Evolutionary conservation across 805 yeast genomes (phyloP).

Genomic region (Candida chauliodis): DNA sequence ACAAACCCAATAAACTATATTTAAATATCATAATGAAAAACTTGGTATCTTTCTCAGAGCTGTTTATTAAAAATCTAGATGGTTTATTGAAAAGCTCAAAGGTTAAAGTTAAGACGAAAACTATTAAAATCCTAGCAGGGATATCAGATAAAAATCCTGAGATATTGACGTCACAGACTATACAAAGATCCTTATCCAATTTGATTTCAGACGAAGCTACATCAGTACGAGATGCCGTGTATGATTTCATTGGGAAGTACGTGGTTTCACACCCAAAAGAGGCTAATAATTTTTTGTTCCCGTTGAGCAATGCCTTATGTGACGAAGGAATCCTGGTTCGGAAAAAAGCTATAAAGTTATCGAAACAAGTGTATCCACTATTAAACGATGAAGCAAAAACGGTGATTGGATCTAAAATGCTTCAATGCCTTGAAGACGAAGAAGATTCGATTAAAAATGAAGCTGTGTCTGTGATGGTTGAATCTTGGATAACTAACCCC

Average conservation of each 20-base stretch:
- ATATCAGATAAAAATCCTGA: slow-evolving; percentile 52
- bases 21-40: not conserved
- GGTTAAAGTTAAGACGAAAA: slow-evolving; percentile 44
- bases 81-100: slow-evolving; percentile 23
- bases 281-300: slow-evolving; percentile 45
- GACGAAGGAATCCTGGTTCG: slow-evolving; percentile 68
- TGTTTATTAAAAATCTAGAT: slow-evolving; percentile 6
- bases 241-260: slow-evolving; percentile 59
- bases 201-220: slow-evolving; percentile 62
- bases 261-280: slow-evolving; percentile 41
- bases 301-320: slow-evolving; percentile 45
- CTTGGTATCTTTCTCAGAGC: not conserved
- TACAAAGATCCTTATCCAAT: slow-evolving; percentile 50
- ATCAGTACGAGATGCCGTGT: slow-evolving; percentile 69
- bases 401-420: slow-evolving; percentile 47
- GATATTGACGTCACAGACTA: slow-evolving; percentile 46
- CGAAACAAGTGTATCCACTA: slow-evolving; percentile 41
- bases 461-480: slow-evolving; percentile 4
- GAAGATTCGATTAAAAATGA: slow-evolving; percentile 48
- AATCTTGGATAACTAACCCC: slow-evolving; percentile 5
- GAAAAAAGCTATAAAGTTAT: slow-evolving; percentile 54
- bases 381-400: slow-evolving; percentile 33
- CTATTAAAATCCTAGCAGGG: slow-evolving; percentile 59
- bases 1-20: not conserved
- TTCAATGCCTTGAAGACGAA: slow-evolving; percentile 64